Evolutionary conservation across 2,329 filamentous ascomycete genomes (phyloP), one percentile per base, ranked within the genome.

Genomic region (Sporothrix euskadiensis): DNA sequence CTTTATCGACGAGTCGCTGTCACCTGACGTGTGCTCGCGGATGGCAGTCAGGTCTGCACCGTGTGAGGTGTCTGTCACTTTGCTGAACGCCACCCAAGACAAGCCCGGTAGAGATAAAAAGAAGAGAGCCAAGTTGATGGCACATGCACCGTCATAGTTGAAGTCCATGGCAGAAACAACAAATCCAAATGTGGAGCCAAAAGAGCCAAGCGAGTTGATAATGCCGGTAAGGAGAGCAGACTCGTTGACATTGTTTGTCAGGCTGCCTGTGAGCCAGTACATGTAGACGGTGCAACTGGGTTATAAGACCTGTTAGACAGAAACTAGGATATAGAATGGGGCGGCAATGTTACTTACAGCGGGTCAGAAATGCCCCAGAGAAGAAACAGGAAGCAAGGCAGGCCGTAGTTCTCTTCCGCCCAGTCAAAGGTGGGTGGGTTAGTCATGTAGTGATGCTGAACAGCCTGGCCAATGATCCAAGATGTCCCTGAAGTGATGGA

Each of bases 241-340:
- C 66, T 76, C 75, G 61, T 71, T 73, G 14, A 76, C 49, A 47
- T 75, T 71, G 52, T 76, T 76, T 1, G 74, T 75, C 8, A 76
- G 56, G 7, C 47, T 74, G 32, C 73, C 73, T n/a, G 69, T 63
- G n/a, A 76, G 26, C 75, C 75, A 76, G 68, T 76, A 76, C 59
- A 73, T 66, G 52, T 68, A 76, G 10, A 74, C 69, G 3, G 73
- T 73, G 47, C 66, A 68, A 14, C 71, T 72, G 3, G 35, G 35
- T 35, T 35, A 35, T 4, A 35, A 3, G 35, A 35, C 8, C 8
- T 5, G 35, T 35, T 35, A 35, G 26, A 35, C 35, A 4, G 35
- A 35, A 35, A 35, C 35, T 4, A 8, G 35, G 35, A 35, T 8
- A 35, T 35, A 35, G 5, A 35, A 35, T 35, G 35, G 35, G 35